Conservation (phyloP, 768 basidiomycete genomes). For the Amanita rimosa region DNA sequence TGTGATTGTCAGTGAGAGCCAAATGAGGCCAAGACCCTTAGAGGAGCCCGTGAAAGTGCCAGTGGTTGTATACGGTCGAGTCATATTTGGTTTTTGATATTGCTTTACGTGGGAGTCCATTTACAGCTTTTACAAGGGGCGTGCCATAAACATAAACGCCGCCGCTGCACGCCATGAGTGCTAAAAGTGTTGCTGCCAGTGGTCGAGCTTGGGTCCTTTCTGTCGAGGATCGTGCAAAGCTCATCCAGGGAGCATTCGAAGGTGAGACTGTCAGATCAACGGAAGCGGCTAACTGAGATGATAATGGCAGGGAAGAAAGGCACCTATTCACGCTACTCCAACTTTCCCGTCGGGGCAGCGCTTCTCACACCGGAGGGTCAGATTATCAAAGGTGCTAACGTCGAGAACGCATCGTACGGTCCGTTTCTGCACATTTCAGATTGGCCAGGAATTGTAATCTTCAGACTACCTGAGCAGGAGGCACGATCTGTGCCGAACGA, state of each 20-base stretch:
- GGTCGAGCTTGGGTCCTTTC: conserved; percentile 1
- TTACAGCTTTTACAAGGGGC: neutral
- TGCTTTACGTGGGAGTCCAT: no score
- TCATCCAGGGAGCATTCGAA: conserved; percentile 51
- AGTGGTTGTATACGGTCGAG: no score
- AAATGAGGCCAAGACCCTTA: no score
- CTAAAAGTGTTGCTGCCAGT: no score
- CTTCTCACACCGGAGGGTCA: conserved; percentile 57
- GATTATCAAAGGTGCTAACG: conserved; percentile 78
- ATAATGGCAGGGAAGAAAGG: conserved; percentile 43
- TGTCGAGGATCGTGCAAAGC: conserved; percentile 27
- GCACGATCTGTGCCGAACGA: conserved; percentile 87
- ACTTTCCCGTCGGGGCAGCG: conserved; percentile 89
- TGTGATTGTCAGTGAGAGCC: no score
- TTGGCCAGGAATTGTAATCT: conserved; percentile 4
- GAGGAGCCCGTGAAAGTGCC: no score
- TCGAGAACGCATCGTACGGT: conserved; percentile 95
- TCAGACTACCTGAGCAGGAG: conserved; percentile 37
- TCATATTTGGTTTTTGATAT: no score
- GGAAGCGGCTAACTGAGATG: no score
- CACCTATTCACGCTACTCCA: conserved; percentile 79
- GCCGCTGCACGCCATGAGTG: neutral
- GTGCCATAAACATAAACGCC: neutral
- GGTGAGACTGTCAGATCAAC: conserved; percentile 20
- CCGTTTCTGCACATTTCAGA: conserved; percentile 13